Evolutionary conservation across 306 rosid genomes (phyloP).

Genomic region (Sindora glabra): DNA sequence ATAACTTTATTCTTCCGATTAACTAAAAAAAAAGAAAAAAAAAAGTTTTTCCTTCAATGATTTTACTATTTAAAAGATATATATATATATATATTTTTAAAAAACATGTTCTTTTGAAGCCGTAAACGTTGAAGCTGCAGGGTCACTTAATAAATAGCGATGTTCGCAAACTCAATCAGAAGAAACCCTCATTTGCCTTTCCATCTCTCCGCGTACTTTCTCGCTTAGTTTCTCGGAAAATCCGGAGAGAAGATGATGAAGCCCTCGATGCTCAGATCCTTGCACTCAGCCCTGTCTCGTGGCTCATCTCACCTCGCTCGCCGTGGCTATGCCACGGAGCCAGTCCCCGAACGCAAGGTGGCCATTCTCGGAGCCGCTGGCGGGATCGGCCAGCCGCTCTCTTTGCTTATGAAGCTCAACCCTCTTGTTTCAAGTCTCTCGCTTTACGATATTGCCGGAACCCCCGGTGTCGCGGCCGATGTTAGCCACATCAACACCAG

Average conservation of each 20-base stretch:
- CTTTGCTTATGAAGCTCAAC: conserved; percentile 89
- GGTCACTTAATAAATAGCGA: too few species aligned
- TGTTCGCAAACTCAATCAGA: too few species aligned
- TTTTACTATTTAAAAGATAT: too few species aligned
- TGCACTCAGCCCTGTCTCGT: conserved; percentile 37
- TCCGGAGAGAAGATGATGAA: conserved; percentile 36
- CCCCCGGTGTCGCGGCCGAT: conserved; percentile 99
- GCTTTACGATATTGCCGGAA: conserved; percentile 88
- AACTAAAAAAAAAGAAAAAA: too few species aligned
- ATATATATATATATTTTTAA: too few species aligned
- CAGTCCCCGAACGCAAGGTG: conserved; percentile 78
- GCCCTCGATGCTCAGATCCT: conserved; percentile 58
- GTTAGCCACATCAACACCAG: conserved; percentile 91
- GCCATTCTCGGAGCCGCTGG: conserved; percentile 92
- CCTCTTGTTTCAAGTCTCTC: conserved; percentile 81
- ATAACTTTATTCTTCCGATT: too few species aligned
- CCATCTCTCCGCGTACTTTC: not conserved
- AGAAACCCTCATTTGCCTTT: too few species aligned
- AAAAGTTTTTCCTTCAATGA: too few species aligned
- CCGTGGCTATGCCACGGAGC: conserved; percentile 45
- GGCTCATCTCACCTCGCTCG: conserved; percentile 23
- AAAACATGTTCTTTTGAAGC: too few species aligned
- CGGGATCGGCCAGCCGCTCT: conserved; percentile 86
- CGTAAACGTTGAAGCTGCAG: too few species aligned
- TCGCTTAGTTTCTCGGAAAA: not conserved